Conservation (phyloP, 2,329 filamentous ascomycete genomes). For the Penicillium glabrum region DNA sequence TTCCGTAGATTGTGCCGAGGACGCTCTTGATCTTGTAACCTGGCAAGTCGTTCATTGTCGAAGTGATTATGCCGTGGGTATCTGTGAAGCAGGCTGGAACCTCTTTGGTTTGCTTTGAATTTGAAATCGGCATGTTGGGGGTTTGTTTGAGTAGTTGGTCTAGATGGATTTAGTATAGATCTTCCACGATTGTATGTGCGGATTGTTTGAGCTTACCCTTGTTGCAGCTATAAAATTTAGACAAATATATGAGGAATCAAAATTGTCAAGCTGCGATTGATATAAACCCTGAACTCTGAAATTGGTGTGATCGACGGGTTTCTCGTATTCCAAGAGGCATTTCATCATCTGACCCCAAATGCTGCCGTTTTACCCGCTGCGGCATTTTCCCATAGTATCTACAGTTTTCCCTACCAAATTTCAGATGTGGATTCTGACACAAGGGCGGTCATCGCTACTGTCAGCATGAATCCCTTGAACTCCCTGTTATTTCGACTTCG, state of each 20-base stretch:
- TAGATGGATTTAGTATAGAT: neutral
- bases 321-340: neutral
- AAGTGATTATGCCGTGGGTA: slow-evolving; percentile 61
- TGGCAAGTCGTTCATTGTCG: slow-evolving; percentile 64
- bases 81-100: slow-evolving; percentile 55
- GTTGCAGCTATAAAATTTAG: too few species aligned
- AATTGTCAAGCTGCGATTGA: neutral
- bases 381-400: neutral
- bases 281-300: neutral
- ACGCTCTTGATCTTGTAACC: slow-evolving; percentile 60
- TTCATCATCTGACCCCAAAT: neutral
- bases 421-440: too few species aligned
- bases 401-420: too few species aligned
- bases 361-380: neutral
- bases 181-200: neutral
- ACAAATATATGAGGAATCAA: neutral
- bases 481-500: too few species aligned
- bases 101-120: slow-evolving; percentile 9
- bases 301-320: neutral
- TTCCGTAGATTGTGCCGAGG: slow-evolving; percentile 59
- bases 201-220: neutral
- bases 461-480: too few species aligned
- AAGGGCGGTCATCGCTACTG: too few species aligned
- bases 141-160: neutral
- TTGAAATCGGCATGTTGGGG: neutral